A percentile compares a stretch with the other conserved stretches of the same genome.
Conservation (phyloP, 768 basidiomycete species). For the Austroboletus eburneus region DNA sequence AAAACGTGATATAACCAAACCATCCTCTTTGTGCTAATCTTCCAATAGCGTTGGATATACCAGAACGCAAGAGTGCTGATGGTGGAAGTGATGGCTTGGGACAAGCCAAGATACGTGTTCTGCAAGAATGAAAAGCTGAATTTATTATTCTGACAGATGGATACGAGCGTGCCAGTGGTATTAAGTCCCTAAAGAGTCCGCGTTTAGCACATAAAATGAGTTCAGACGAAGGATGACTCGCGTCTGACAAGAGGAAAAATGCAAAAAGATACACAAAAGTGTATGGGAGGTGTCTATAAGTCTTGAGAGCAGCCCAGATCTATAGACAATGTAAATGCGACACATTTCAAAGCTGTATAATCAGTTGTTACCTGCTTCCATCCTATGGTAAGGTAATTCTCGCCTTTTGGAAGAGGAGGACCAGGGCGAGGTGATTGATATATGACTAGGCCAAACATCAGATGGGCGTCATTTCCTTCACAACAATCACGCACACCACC, state of each 20-base stretch:
- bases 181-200: constrained; percentile 56
- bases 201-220: not conserved
- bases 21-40: constrained; percentile 80
- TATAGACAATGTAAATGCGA: constrained; percentile 25
- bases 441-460: constrained; percentile 48
- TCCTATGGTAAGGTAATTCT: constrained; percentile 75
- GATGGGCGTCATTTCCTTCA: not conserved
- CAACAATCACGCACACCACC: constrained; percentile 67
- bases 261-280: constrained; percentile 78
- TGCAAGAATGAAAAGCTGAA: constrained; percentile 79
- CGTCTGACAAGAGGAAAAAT: constrained; percentile 78
- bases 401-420: constrained; percentile 70
- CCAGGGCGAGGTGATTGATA: constrained; percentile 85
- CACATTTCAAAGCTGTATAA: not conserved
- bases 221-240: constrained; percentile 27
- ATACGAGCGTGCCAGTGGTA: constrained; percentile 71
- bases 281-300: constrained; percentile 74
- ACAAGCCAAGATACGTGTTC: constrained; percentile 72
- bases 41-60: constrained; percentile 79
- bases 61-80: constrained; percentile 72
- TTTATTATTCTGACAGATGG: constrained; percentile 77
- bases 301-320: constrained; percentile 74
- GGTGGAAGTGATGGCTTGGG: constrained; percentile 74
- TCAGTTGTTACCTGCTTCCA: constrained; percentile 67
- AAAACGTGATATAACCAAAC: constrained; percentile 30